A percentile compares a stretch with the other conserved stretches of the same genome.
Evolutionary conservation across 495 filamentous ascomycete species (phyloP).

Genomic region (Jackrogersella multiformis): DNA sequence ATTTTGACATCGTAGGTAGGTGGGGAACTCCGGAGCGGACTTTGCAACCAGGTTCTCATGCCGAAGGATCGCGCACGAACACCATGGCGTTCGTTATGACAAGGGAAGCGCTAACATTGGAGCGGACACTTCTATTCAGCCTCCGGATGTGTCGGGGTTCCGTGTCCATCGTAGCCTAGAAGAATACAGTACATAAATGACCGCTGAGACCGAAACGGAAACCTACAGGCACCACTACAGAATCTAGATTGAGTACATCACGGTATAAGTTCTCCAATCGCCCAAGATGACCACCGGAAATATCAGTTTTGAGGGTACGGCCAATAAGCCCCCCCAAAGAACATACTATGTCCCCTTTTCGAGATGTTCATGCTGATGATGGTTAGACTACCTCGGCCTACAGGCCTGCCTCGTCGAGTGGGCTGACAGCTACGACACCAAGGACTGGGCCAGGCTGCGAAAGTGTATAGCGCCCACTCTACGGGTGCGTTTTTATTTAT

Average conservation of each 20-base stretch:
- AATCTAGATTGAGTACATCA: background rate
- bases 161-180: background rate
- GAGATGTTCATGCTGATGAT: slow-evolving; percentile 20
- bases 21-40: slow-evolving; percentile 42
- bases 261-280: background rate
- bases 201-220: background rate
- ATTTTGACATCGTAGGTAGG: background rate
- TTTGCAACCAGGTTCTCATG: background rate
- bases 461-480: slow-evolving; percentile 78
- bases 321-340: background rate
- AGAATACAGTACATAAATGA: slow-evolving; percentile 15
- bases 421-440: slow-evolving; percentile 85
- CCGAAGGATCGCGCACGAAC: slow-evolving; percentile 9
- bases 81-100: background rate
- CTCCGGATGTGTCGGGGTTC: slow-evolving; percentile 33
- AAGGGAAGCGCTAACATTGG: background rate
- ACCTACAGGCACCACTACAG: background rate
- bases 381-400: slow-evolving; percentile 61
- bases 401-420: slow-evolving; percentile 71
- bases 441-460: slow-evolving; percentile 77
- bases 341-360: background rate
- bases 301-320: slow-evolving; percentile 44
- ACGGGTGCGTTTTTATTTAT: slow-evolving; percentile 51
- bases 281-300: slow-evolving; percentile 32
- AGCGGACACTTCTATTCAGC: background rate